These are phyloP conservation scores for Fraxinus latifolia DNA, from an alignment of 305 asterid genomes.

Conservation along the genomic window DNA sequence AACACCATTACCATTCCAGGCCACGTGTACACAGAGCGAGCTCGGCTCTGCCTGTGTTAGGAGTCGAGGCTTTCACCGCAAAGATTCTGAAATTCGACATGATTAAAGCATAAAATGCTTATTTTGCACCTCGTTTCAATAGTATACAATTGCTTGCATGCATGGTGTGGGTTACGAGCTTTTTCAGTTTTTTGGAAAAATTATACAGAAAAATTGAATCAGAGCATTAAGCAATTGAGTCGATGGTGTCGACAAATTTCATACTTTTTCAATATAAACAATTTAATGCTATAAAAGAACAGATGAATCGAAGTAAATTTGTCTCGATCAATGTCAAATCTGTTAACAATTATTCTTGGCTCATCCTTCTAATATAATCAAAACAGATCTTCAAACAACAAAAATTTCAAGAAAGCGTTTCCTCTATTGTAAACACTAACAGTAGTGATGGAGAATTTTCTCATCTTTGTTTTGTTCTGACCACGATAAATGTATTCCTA, in stretches of 20 bases:
- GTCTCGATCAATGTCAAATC: background rate
- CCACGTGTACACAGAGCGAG: too few relatives aligned
- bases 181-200: background rate
- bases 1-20: too few relatives aligned
- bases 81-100: too few relatives aligned
- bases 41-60: too few relatives aligned
- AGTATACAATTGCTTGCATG: too few relatives aligned
- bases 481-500: slow-evolving; percentile 22
- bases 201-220: slow-evolving; percentile 2
- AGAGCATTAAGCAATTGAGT: background rate
- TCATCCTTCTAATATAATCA: background rate
- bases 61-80: too few relatives aligned
- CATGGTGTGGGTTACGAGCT: too few relatives aligned
- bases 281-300: background rate
- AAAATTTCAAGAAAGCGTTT: background rate
- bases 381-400: background rate
- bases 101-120: too few relatives aligned
- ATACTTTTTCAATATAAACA: background rate
- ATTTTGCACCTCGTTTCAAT: too few relatives aligned
- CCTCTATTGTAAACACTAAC: background rate
- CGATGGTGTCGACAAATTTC: background rate
- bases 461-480: slow-evolving; percentile 6
- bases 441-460: slow-evolving; percentile 1
- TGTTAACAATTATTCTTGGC: background rate
- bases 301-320: background rate